Base-by-base conservation (phyloP, 768 basidiomycete genomes). In the Mycena alexandri region DNA sequence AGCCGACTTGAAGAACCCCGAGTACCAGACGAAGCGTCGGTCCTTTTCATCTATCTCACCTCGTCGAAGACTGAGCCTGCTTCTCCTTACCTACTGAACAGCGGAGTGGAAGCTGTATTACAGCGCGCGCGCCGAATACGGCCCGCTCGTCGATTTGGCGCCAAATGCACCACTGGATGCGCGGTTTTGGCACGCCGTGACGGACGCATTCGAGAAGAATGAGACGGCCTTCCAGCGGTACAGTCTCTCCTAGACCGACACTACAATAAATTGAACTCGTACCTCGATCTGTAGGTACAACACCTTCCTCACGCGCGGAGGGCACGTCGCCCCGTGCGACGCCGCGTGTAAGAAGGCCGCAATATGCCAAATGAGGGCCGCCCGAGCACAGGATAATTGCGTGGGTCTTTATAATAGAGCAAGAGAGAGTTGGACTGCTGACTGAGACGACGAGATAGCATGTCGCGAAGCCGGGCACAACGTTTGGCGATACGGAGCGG, bases 151-250 rank as follows among this genome's bases (percentile, higher is more conserved):
- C 14, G 79, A 79, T 33, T 77, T 84, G 62, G 72, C 75, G 13
- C 70, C 80, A 0, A 76, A 63, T 2, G 75, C 80, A 53, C 73
- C 87, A 1, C 79, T 90, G 14, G 79, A 77, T 25, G 81, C 87
- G 3, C 75, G 83, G 11, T 90, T 90, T 77, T 90, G 89, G 89
- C 89, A 90, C 73, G 76, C 77, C 48, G 79, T 89, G 10, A 89
- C 89, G 0, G 87, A 88, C 61, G 83, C 78, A 0, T 86, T 89
- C 65, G 82, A 76, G 46, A 64, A 74, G 21, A 84, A 88, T 70
- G 82, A 85, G 43, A 75, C 76, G 16, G 80, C 82, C 5, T 86
- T 85, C 68, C 74, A 83, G 46, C 73, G 82, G 29, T 29, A 29
- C 29, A 29, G 29, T 29, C 29, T 29, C 29, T 29, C 29, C 29